Evolutionary conservation across 495 filamentous ascomycete genomes (phyloP).

Genomic region (Venustampulla echinocandica): DNA sequence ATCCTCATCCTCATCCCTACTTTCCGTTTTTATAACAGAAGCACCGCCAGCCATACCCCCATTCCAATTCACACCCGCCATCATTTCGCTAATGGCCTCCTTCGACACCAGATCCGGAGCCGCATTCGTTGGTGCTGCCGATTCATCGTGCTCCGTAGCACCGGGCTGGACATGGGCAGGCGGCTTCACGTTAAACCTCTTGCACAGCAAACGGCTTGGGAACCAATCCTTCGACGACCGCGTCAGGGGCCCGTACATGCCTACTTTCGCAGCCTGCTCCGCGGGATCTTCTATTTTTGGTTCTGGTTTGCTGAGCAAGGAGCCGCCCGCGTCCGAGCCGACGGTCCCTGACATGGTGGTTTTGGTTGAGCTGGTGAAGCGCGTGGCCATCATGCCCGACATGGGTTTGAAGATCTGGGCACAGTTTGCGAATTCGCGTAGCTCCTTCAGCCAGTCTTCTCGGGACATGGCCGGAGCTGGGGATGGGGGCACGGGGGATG

Average conservation of each 20-base stretch:
- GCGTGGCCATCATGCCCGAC: constrained; percentile 81
- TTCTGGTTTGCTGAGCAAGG: constrained; percentile 45
- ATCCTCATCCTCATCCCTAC: constrained; percentile 6
- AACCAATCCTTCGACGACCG: constrained; percentile 62
- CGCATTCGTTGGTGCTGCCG: constrained; percentile 33
- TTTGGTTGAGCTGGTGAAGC: constrained; percentile 71
- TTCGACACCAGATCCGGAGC: constrained; percentile 35
- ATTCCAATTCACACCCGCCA: constrained; percentile 31
- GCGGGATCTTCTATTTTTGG: constrained; percentile 69
- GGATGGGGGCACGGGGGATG: constrained; percentile 50
- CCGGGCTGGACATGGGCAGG: constrained; percentile 59
- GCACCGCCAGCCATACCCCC: constrained; percentile 2
- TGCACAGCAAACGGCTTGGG: constrained; percentile 79
- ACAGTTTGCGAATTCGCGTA: constrained; percentile 79
- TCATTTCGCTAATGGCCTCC: constrained; percentile 44
- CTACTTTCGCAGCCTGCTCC: constrained; percentile 77
- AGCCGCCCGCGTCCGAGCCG: constrained; percentile 24
- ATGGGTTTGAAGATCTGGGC: constrained; percentile 91
- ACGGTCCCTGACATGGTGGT: constrained; percentile 27
- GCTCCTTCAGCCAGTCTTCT: constrained; percentile 72
- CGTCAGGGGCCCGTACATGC: constrained; percentile 90
- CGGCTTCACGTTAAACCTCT: constrained; percentile 78
- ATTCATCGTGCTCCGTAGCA: constrained; percentile 23
- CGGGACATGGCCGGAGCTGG: constrained; percentile 41
- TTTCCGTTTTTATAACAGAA: no score